Evolutionary conservation across 1,284 basidiomycete genomes (phyloP).

Genomic region (Apiotrichum sp.): DNA sequence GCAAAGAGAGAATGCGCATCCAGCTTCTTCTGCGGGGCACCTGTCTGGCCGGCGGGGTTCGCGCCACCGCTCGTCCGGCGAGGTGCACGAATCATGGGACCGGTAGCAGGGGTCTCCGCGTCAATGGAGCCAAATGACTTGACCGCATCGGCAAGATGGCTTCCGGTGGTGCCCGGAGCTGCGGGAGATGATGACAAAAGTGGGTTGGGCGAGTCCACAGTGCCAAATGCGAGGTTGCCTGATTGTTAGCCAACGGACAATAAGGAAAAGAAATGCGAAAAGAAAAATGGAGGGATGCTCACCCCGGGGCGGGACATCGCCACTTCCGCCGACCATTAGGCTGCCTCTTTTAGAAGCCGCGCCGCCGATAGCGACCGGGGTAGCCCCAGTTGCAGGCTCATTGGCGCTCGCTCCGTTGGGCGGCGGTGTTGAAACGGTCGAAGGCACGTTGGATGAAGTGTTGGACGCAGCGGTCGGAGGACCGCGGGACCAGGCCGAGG

Average conservation of each 20-base stretch:
- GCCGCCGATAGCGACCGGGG: slow-evolving; percentile 27
- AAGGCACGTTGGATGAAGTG: slow-evolving; percentile 26
- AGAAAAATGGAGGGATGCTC: slow-evolving; percentile 6
- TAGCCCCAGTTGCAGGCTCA: slow-evolving; percentile 18
- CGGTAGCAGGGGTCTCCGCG: slow-evolving; percentile 47
- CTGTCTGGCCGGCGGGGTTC: slow-evolving; percentile 13
- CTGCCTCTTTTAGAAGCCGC: slow-evolving; percentile 38
- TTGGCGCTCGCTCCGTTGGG: slow-evolving; percentile 28
- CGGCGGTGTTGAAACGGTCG: slow-evolving; percentile 17
- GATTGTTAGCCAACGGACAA: slow-evolving; percentile 2
- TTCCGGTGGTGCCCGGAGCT: slow-evolving; percentile 44
- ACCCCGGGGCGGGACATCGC: slow-evolving; percentile 36
- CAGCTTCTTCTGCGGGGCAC: slow-evolving; percentile 28
- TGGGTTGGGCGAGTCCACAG: slow-evolving; percentile 58
- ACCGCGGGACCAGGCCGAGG: slow-evolving; percentile 38
- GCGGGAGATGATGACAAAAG: slow-evolving; percentile 47
- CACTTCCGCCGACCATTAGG: slow-evolving; percentile 38
- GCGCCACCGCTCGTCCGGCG: slow-evolving; percentile 31
- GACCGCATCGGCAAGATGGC: slow-evolving; percentile 51
- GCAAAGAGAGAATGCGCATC: slow-evolving; percentile 39
- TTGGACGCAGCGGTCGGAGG: slow-evolving; percentile 30
- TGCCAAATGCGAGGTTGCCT: slow-evolving; percentile 62
- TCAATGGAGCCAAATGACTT: slow-evolving; percentile 72
- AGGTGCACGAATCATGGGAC: slow-evolving; percentile 35
- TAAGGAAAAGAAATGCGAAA: not conserved